Evolutionary conservation across 768 basidiomycete genomes (phyloP).

Genomic region (Podaxis sp.): DNA sequence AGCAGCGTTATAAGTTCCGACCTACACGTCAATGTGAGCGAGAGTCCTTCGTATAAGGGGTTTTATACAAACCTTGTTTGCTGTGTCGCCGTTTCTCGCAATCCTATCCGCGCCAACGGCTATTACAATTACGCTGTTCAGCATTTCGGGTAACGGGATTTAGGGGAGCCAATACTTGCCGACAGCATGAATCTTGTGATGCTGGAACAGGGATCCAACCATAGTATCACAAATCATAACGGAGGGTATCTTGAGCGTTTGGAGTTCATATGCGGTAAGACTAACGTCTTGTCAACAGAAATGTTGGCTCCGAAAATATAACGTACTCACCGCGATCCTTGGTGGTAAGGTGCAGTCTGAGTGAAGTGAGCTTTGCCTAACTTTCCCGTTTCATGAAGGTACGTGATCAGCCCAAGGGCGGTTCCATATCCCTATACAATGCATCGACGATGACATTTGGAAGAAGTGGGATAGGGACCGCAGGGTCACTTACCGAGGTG

Average conservation of each 20-base stretch:
- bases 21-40: constrained; percentile 34
- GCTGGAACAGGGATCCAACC: constrained; percentile 93
- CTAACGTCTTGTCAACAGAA: constrained; percentile 33
- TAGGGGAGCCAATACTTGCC: constrained; percentile 40
- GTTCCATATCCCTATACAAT: constrained; percentile 84
- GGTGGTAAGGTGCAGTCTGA: constrained; percentile 93
- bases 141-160: not conserved
- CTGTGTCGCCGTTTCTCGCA: constrained; percentile 92
- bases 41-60: not conserved
- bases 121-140: constrained; percentile 21
- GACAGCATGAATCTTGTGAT: constrained; percentile 79
- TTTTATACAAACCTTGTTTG: constrained; percentile 67
- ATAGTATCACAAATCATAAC: constrained; percentile 98
- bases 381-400: constrained; percentile 75
- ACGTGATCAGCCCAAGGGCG: constrained; percentile 90
- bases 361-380: constrained; percentile 88
- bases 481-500: constrained; percentile 64
- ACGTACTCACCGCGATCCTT: constrained; percentile 68
- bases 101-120: constrained; percentile 89
- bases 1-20: constrained; percentile 96
- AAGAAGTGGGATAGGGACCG: constrained; percentile 1
- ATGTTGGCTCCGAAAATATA: not conserved
- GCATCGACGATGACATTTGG: not conserved
- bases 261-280: constrained; percentile 86
- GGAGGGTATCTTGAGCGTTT: constrained; percentile 79